phyloP scores from a whole-genome alignment of 2,329 filamentous ascomycete genomes.

The Phyllosticta paracitricarpa region DNA sequence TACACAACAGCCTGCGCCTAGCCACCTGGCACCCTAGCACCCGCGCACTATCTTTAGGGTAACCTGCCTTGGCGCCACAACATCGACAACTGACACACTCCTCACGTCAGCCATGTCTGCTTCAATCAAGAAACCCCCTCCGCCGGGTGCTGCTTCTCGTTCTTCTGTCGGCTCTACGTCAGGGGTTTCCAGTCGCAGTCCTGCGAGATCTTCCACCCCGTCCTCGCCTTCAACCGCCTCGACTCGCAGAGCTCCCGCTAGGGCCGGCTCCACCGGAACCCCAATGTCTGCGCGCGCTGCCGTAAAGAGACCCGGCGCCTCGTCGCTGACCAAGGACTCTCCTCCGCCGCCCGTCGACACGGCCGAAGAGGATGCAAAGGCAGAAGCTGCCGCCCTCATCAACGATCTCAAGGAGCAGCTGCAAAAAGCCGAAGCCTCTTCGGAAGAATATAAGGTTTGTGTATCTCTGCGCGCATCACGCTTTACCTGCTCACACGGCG shows the following conservation, averaged over 20 bases:
- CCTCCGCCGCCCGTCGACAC: slow-evolving; percentile 11
- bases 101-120: slow-evolving; percentile 21
- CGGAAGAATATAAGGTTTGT: slow-evolving; percentile 52
- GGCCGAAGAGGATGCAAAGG: slow-evolving; percentile 56
- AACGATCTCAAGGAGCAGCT: slow-evolving; percentile 79
- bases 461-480: not conserved
- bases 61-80: not conserved
- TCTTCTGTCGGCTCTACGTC: slow-evolving; percentile 20
- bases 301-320: slow-evolving; percentile 27
- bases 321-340: slow-evolving; percentile 22
- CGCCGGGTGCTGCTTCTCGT: slow-evolving; percentile 22
- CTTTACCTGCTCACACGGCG: not conserved
- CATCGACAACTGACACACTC: not conserved
- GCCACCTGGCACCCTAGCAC: not conserved
- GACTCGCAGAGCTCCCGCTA: not conserved
- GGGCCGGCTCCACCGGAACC: slow-evolving; percentile 17
- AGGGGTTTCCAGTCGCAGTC: slow-evolving; percentile 23
- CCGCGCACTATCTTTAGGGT: slow-evolving; percentile 8
- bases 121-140: slow-evolving; percentile 26
- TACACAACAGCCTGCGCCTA: slow-evolving; percentile 6
- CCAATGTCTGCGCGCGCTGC: slow-evolving; percentile 31
- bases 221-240: slow-evolving; percentile 11
- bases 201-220: slow-evolving; percentile 21
- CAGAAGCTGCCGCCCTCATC: slow-evolving; percentile 66
- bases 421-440: slow-evolving; percentile 65